A percentile compares a stretch with the other conserved stretches of the same genome.
These are phyloP conservation scores for Pseudonitzschia multiseries DNA, from an alignment of 108 stramenopile species.

Conservation along the genomic window DNA sequence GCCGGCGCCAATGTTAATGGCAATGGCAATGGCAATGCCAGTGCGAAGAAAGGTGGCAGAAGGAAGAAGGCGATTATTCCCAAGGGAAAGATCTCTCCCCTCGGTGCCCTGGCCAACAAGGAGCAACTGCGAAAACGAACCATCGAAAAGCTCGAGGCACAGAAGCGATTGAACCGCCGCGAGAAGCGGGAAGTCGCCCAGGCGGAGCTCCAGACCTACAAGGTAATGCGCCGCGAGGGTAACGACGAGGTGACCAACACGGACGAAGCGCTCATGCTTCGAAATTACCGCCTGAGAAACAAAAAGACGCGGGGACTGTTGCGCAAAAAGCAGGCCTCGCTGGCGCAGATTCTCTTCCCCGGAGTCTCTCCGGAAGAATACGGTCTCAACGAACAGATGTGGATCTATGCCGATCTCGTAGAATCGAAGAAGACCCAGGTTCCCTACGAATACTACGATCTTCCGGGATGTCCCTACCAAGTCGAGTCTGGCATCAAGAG, in stretches of 20 bases:
- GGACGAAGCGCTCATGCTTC: conserved; percentile 36
- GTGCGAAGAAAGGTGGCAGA: neutral
- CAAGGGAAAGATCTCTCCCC: neutral
- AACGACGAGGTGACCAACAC: conserved; percentile 44
- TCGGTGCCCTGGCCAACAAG: conserved; percentile 9
- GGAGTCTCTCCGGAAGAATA: conserved; percentile 76
- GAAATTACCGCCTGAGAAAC: conserved; percentile 53
- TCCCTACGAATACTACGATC: conserved; percentile 90
- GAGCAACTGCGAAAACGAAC: conserved; percentile 35
- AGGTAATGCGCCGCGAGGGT: conserved; percentile 31
- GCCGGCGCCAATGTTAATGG: too few species aligned
- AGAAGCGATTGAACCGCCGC: conserved; percentile 39
- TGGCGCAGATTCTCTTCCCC: conserved; percentile 67
- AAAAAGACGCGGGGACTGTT: conserved; percentile 67
- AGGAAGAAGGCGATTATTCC: neutral
- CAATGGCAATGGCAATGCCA: too few species aligned
- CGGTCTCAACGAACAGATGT: conserved; percentile 40
- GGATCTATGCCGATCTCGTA: conserved; percentile 68
- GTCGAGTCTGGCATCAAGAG: conserved; percentile 10
- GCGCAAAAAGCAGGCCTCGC: conserved; percentile 43
- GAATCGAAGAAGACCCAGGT: conserved; percentile 82
- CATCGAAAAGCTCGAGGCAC: conserved; percentile 36
- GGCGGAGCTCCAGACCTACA: conserved; percentile 34
- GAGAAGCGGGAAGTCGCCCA: conserved; percentile 46
- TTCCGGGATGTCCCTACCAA: conserved; percentile 71